Conservation (phyloP, 257 asterid genomes). For the Gentiana macrophylla region DNA sequence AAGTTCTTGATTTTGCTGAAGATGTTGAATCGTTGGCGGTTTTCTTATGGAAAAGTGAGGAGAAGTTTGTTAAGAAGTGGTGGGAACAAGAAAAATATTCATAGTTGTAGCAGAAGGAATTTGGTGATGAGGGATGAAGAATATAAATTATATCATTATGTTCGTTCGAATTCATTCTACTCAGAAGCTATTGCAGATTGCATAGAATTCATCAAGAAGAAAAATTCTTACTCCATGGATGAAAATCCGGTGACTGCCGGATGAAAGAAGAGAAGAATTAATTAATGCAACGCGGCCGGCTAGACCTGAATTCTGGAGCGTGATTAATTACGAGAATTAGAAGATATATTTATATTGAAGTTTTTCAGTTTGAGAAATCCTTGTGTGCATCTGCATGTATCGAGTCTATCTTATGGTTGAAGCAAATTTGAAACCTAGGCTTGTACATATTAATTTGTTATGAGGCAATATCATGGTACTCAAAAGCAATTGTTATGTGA, state of each 20-base stretch:
- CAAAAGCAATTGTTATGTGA: too few relatives aligned
- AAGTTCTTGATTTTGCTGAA: conserved; percentile 26
- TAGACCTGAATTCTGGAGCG: not conserved
- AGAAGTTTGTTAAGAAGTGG: conserved; percentile 9
- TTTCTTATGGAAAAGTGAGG: conserved; percentile 21
- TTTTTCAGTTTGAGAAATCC: too few relatives aligned
- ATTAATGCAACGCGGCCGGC: not conserved
- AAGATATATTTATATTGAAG: too few relatives aligned
- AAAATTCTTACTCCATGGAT: conserved; percentile 35
- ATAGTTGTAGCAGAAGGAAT: conserved; percentile 3
- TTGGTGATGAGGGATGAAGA: conserved; percentile 8
- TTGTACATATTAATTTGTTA: too few relatives aligned
- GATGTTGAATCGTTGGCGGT: conserved; percentile 15
- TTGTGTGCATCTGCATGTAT: too few relatives aligned
- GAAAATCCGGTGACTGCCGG: conserved; percentile 28
- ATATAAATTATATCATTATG: conserved; percentile 16
- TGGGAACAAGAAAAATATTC: not conserved
- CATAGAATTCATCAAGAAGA: conserved; percentile 45
- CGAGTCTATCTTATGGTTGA: too few relatives aligned
- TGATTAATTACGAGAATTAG: too few relatives aligned
- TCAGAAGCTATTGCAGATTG: conserved; percentile 53
- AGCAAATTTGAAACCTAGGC: too few relatives aligned
- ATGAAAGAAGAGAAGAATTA: conserved; percentile 1
- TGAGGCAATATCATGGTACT: too few relatives aligned
- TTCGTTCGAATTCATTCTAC: conserved; percentile 42